Evolutionary conservation across 306 rosid genomes (phyloP), one percentile per base, ranked within the genome.

Genomic region (Quercus robur): DNA sequence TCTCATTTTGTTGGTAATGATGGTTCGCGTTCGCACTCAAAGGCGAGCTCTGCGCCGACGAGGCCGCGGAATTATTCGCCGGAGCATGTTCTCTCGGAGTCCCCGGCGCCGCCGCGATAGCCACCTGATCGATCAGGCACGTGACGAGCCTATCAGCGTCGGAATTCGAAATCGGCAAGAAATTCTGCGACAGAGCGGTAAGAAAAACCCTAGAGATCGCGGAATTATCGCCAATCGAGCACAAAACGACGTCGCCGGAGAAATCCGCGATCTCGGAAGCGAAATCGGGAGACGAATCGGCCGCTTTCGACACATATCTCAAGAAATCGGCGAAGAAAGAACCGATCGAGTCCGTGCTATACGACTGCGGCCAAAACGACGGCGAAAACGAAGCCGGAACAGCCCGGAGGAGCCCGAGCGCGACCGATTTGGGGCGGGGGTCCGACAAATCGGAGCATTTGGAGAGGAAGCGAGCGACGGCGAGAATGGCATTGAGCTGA

Each of bases 401-500:
- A 15, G 88, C 80, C 67, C 94, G 94, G 1, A 95, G 90, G 77
- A 95, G 89, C 91, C 90, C 98, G 17, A 93, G 28, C 26, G 85
- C 89, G 61, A 91, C 83, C 23, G 89, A 86, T 77, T 86, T 91
- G 23, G 98, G 94, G 6, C 97, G 94, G 71, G 86, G 91, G 89
- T 93, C 98, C 82, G 87, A 4, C 69, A 83, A 78, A 77, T 86
- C 88, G 33, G 93, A 76, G 73, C 94, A 95, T 44, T 89, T 89
- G 59, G 99, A 95, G 62, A 95, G 70, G 76, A 95, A 89, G 19
- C 97, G 90, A 6, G 96, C 91, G 54, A 95, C 93, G 75, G 94
- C 98, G 70, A 88, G 88, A 49, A 95, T 86, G 78, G 99, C 98
- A 90, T 95, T 93, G 90, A 95, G 97, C 84, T 95, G 99, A 30